Evolutionary conservation across 257 asterid species (phyloP), one percentile per base, ranked within the genome.

Genomic region (Solanum pinnatisectum): DNA sequence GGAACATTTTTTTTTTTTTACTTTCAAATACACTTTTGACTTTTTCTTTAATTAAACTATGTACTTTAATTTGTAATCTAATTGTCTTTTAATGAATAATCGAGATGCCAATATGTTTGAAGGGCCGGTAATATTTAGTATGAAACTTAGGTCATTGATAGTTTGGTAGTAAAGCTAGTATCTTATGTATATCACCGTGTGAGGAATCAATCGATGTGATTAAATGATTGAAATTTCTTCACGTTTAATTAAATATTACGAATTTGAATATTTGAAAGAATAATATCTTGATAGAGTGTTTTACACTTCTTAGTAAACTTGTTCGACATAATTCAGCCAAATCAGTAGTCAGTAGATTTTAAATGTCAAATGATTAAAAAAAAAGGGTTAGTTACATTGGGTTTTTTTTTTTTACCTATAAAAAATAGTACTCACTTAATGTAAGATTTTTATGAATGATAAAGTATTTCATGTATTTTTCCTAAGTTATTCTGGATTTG

Each of bases 241-340:
- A 25, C 1, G 1, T 27, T 11, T 25, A 14, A 6, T 13, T 27
- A 30, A 30, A 71, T 8, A 18, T 4, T 32, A 8, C 0, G 7
- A 8, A 15, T 71, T 15, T 1, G 1, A 32, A 70, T 70, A 1
- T 0, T 14, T 71, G n/a, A 16, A 71, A 32, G 1, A 71, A 71
- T 71, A 68, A 71, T 71, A 3, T 1, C 0, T 71, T 8, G 5
- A 32, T 15, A 15, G n/a, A 3, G n/a, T 0, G 3, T 71, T 71
- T 16, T 32, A 71, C 1, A 2, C 22, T 8, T 18, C 3, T 15
- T 71, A 32, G 4, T 14, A 15, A 15, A 71, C 6, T 3, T 12
- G 5, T 1, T 63, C 16, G 0, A 12, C 18, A 14, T 12, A 6
- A n/a, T 25, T 6, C 16, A n/a, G 0, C 10, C 0, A 3, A 63